Evolutionary conservation across 2,329 filamentous ascomycete genomes (phyloP).

Genomic region (Colletotrichum echinochloae): DNA sequence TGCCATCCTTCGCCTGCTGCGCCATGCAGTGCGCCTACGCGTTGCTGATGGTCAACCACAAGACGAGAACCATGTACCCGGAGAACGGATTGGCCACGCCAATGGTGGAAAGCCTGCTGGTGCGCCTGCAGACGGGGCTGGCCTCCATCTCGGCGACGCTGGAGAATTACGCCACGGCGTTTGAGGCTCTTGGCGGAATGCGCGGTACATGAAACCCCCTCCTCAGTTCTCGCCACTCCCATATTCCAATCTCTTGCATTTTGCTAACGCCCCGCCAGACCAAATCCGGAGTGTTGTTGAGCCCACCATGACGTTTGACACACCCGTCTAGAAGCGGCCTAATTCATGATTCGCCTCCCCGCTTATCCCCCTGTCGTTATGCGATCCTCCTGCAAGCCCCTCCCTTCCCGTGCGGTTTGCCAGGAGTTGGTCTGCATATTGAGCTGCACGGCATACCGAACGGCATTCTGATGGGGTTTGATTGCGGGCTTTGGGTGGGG

Average conservation of each 20-base stretch:
- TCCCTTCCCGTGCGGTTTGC: not conserved
- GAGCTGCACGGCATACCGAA: constrained; percentile 4
- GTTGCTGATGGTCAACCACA: constrained; percentile 57
- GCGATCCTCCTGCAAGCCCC: constrained; percentile 2
- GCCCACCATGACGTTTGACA: constrained; percentile 42
- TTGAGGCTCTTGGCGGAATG: constrained; percentile 60
- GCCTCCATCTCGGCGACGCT: constrained; percentile 56
- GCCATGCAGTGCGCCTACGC: constrained; percentile 61
- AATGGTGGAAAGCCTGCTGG: constrained; percentile 52
- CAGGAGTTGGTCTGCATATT: not conserved
- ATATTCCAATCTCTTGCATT: not conserved
- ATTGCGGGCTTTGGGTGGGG: constrained; percentile 29
- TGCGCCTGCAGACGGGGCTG: constrained; percentile 55
- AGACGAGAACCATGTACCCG: constrained; percentile 53
- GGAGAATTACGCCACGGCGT: constrained; percentile 58
- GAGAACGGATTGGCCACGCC: constrained; percentile 43
- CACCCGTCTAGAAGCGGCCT: constrained; percentile 22
- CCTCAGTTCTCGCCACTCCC: not conserved
- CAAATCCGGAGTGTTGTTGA: constrained; percentile 45
- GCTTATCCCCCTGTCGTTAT: constrained; percentile 7
- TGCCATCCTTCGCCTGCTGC: constrained; percentile 59
- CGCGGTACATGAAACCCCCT: constrained; percentile 50
- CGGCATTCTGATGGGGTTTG: constrained; percentile 10
- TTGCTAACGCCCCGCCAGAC: constrained; percentile 42
- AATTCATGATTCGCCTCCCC: constrained; percentile 20